Evolutionary conservation across 148 eudicot species (phyloP), one percentile per base, ranked within the genome.

Genomic region (Gaultheria prostrata): DNA sequence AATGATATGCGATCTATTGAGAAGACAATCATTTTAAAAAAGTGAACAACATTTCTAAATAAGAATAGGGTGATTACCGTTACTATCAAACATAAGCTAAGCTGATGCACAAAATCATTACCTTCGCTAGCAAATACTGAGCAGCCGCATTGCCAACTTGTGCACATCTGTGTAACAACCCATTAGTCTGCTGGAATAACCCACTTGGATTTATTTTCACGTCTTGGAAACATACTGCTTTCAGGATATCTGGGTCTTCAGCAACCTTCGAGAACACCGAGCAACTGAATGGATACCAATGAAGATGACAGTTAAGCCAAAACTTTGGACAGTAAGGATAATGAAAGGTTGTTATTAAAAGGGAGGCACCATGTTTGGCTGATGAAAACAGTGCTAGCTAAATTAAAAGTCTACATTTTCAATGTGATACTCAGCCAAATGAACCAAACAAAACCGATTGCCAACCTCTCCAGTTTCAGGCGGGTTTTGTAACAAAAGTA

Each of bases 91-190:
- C 17, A 76, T 3, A 46, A 46, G 46, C 46, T 76, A 0, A 46
- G 18, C 32, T 35, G 35, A 67, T 46, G 54, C 46, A 43, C 46
- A 1, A 43, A 4, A 43, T 43, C 46, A 43, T 43, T 43, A 43
- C 84, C 80, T 83, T 76, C 8, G 39, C 84, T 4, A 43, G 46
- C 4, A 43, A 43, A 43, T 43, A 43, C 46, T 43, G 46, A 43
- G 46, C 46, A 43, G 46, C 46, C 3, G 46, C 46, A 43, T 43
- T 43, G 2, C 46, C 46, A 43, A 43, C 3, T 1, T 43, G 46
- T 1, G 46, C 46, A 43, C 46, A 43, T 43, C 46, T 43, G 46
- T 43, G 46, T 43, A 43, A 43, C 46, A 43, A 43, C 46, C 46
- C 46, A 1, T 43, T 43, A 43, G 46, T 43, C 2, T 43, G 46